Evolutionary conservation across 768 basidiomycete genomes (phyloP).

Genomic region (Boletus sensibilis): DNA sequence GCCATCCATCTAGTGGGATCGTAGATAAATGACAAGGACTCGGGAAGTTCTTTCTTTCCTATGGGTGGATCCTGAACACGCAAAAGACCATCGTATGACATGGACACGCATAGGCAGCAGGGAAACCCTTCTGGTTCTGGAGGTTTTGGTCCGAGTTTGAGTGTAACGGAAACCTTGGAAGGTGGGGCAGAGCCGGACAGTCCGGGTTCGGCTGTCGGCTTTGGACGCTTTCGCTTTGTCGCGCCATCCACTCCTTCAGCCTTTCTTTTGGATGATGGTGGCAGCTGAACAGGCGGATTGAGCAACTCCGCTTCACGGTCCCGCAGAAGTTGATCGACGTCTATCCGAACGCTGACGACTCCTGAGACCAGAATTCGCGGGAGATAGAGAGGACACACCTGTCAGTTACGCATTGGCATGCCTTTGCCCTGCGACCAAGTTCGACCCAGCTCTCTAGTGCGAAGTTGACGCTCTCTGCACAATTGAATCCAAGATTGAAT

Average conservation of each 20-base stretch:
- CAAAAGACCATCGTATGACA: constrained; percentile 52
- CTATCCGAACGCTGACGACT: constrained; percentile 76
- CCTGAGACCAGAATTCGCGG: constrained; percentile 5
- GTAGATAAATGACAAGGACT: constrained; percentile 28
- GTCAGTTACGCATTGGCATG: constrained; percentile 69
- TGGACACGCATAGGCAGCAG: constrained; percentile 67
- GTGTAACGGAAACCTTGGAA: constrained; percentile 52
- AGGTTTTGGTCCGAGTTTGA: constrained; percentile 67
- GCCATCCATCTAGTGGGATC: constrained; percentile 59
- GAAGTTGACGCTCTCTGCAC: constrained; percentile 97
- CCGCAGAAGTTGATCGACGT: constrained; percentile 80
- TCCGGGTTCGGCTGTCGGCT: constrained; percentile 7
- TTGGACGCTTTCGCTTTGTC: constrained; percentile 29
- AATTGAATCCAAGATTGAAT: constrained; percentile 95
- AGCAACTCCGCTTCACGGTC: constrained; percentile 56
- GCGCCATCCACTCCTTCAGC: constrained; percentile 29
- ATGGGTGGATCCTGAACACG: constrained; percentile 67
- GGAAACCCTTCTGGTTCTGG: constrained; percentile 56
- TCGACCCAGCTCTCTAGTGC: constrained; percentile 94
- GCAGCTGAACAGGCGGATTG: constrained; percentile 3
- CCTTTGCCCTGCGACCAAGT: constrained; percentile 76
- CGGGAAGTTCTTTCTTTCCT: constrained; percentile 50
- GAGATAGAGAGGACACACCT: constrained; percentile 47
- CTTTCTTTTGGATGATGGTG: constrained; percentile 41
- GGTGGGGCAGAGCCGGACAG: constrained; percentile 10